Evolutionary conservation across 768 basidiomycete genomes (phyloP), one percentile per base, ranked within the genome.

Genomic region (Porpolomopsis calyptriformis): DNA sequence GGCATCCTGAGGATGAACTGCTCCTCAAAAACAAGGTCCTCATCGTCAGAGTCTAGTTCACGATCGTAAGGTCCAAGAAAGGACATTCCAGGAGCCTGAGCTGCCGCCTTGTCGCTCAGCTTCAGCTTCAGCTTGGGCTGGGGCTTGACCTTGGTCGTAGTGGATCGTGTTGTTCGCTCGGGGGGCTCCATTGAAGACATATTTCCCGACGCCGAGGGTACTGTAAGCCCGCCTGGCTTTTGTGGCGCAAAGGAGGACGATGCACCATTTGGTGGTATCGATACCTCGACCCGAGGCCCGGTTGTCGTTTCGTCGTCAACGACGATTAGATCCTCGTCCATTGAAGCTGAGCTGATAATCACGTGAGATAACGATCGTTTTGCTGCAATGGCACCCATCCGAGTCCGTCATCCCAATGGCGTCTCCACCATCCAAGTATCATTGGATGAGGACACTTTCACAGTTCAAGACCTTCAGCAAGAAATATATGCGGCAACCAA

Each of bases 21-120:
- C 64, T 99, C 96, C 64, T 99, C 96, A 54, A 98, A 96, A 12
- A 82, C 81, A 48, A 98, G 63, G 47, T 96, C 93, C 48, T 96
- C 92, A 38, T 92, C 89, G 56, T 97, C 90, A 41, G 88, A 92
- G 61, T 98, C 94, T 43, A 97, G 68, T 59, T 97, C 94, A 35
- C 92, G 72, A 66, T 97, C 93, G 61, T 92, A 97, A 10, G 82
- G 74, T 5, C 94, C 94, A 46, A 93, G 66, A 61, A 92, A 93
- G 25, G 83, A 86, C 78, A 79, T 85, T 49, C 87, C 89, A 42
- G 82, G 85, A 24, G 84, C 83, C 56, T 83, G 82, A 25, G 80
- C 77, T 5, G 80, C 84, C 2, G 83, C 78, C 55, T 85, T 86
- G 49, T 87, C 88, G 60, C 85, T 83, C 55, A 92, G 65, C 65